These are phyloP conservation scores for Wallacemonas rigidus DNA, from an alignment of 208 protist species.

Conservation along the genomic window DNA sequence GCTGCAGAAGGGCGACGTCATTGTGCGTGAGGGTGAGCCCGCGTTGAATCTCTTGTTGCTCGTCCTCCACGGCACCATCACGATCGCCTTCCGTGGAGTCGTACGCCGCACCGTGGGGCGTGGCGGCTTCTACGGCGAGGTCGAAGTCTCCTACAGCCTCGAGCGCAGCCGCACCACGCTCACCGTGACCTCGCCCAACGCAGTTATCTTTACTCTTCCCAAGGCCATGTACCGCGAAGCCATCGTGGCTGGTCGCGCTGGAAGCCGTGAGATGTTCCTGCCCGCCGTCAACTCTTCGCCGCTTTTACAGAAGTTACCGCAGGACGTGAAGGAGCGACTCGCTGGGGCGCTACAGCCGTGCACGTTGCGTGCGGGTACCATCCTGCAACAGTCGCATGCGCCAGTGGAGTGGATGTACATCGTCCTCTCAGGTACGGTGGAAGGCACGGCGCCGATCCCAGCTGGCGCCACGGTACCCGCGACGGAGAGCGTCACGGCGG, in stretches of 20 bases:
- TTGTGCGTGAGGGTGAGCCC: constrained; percentile 43
- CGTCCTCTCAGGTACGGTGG: constrained; percentile 67
- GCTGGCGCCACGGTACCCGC: neutral
- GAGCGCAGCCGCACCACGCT: constrained; percentile 47
- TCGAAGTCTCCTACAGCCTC: constrained; percentile 52
- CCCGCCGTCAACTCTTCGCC: constrained; percentile 52
- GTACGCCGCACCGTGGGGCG: constrained; percentile 31
- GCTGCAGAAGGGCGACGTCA: constrained; percentile 37
- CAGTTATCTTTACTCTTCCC: constrained; percentile 51
- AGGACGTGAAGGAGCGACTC: constrained; percentile 44
- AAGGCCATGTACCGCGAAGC: constrained; percentile 58
- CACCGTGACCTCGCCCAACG: constrained; percentile 27
- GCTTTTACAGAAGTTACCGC: constrained; percentile 47
- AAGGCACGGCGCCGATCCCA: constrained; percentile 25
- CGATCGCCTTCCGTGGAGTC: constrained; percentile 36
- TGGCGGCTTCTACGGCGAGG: constrained; percentile 51
- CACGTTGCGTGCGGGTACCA: constrained; percentile 39
- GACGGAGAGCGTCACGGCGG: neutral
- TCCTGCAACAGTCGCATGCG: constrained; percentile 43
- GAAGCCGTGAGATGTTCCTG: constrained; percentile 49
- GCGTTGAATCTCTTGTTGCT: constrained; percentile 48
- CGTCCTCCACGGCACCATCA: constrained; percentile 51
- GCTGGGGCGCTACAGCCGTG: constrained; percentile 60
- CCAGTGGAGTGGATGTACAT: constrained; percentile 82
- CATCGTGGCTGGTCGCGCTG: constrained; percentile 51